These are phyloP conservation scores for Ceratobasidium sp. DNA, from an alignment of 1,284 basidiomycete genomes.

Conservation along the genomic window DNA sequence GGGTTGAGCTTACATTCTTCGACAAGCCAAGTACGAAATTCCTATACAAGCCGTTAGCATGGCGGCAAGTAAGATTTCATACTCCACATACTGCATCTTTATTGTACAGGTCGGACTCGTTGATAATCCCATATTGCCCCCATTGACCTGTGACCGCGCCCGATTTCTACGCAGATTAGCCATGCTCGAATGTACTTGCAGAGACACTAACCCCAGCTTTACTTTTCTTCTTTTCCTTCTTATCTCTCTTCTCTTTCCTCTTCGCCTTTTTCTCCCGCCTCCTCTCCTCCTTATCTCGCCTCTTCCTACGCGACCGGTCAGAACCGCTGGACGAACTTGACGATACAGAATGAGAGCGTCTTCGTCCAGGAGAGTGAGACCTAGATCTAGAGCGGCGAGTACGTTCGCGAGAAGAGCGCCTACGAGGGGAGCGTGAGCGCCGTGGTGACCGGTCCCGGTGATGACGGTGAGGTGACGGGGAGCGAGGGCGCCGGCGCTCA, in stretches of 20 bases:
- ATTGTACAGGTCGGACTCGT: conserved; percentile 82
- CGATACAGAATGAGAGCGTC: conserved; percentile 1
- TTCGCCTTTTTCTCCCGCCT: conserved; percentile 59
- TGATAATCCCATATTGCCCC: conserved; percentile 90
- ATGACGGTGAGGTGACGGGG: conserved; percentile 41
- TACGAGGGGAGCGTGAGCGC: conserved; percentile 33
- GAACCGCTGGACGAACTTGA: conserved; percentile 11
- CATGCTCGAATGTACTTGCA: conserved; percentile 30
- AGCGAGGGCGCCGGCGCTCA: conserved; percentile 46
- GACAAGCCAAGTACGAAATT: conserved; percentile 91
- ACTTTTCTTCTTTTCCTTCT: conserved; percentile 75
- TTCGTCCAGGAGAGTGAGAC: not conserved
- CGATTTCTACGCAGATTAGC: conserved; percentile 59
- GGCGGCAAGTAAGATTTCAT: not conserved
- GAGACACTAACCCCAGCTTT: conserved; percentile 56
- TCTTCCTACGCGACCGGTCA: conserved; percentile 54
- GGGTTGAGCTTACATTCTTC: conserved; percentile 91
- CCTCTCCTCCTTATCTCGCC: conserved; percentile 61
- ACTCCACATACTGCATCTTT: conserved; percentile 67
- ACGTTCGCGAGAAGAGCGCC: conserved; percentile 14
- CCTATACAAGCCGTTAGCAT: conserved; percentile 58
- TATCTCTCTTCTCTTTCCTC: conserved; percentile 66
- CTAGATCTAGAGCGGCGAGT: conserved; percentile 19
- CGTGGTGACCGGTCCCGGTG: conserved; percentile 17
- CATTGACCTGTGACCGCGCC: conserved; percentile 75